These are phyloP conservation scores for Homolaphlyctis polyrhiza DNA, from an alignment of 371 early-diverging fungal genomes.

Conservation along the genomic window DNA sequence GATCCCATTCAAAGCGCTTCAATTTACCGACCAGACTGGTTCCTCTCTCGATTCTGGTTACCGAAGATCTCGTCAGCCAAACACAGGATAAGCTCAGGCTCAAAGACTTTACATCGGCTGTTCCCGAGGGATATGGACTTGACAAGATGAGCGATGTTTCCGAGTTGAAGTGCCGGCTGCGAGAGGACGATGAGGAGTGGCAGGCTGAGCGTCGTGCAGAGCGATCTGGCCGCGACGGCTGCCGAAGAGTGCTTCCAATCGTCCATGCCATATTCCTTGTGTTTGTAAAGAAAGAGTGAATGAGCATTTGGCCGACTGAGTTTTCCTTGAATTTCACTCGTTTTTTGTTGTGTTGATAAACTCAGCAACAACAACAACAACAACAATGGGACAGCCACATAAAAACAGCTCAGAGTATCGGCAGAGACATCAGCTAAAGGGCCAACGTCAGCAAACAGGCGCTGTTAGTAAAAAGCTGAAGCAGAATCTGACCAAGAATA, in stretches of 20 bases:
- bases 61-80: constrained; percentile 57
- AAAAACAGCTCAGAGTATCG: too few species aligned
- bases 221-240: neutral
- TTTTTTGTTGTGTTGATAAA: too few species aligned
- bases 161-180: constrained; percentile 21
- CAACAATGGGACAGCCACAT: too few species aligned
- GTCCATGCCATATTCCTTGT: constrained; percentile 11
- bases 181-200: constrained; percentile 28
- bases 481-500: too few species aligned
- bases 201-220: constrained; percentile 18
- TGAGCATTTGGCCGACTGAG: too few species aligned
- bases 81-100: constrained; percentile 39
- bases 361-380: too few species aligned
- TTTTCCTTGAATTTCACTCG: too few species aligned
- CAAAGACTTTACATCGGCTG: constrained; percentile 77
- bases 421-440: too few species aligned
- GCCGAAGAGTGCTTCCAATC: constrained; percentile 17
- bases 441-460: too few species aligned
- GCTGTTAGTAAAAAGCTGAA: too few species aligned
- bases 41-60: constrained; percentile 70
- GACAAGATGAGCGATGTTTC: constrained; percentile 45
- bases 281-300: constrained; percentile 3
- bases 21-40: constrained; percentile 46
- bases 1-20: too few species aligned
- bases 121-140: constrained; percentile 75